Conservation (phyloP, 2,329 filamentous ascomycete genomes). For the Ceratocystis alfenasii region DNA sequence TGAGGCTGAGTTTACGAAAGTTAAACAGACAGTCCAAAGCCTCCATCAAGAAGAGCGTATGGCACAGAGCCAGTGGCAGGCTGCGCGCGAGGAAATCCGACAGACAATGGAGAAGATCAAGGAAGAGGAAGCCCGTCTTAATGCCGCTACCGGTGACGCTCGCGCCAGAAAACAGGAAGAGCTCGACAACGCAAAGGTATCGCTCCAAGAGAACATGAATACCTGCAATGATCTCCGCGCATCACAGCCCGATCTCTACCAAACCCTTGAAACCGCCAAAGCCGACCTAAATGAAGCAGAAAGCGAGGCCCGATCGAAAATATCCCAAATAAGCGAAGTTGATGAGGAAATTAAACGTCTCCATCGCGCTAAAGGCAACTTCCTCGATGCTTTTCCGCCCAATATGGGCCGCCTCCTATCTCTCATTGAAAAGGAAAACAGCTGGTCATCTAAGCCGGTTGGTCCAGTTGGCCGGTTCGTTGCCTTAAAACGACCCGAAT, state of each 20-base stretch:
- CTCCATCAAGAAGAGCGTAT: constrained; percentile 53
- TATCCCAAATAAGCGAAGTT: constrained; percentile 25
- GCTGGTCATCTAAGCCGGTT: constrained; percentile 61
- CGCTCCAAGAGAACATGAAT: constrained; percentile 7
- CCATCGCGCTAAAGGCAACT: constrained; percentile 38
- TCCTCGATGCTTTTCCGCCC: constrained; percentile 51
- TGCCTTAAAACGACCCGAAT: constrained; percentile 63
- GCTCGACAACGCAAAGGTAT: constrained; percentile 24
- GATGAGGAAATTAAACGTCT: constrained; percentile 25
- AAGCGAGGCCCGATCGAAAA: constrained; percentile 18
- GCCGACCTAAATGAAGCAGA: constrained; percentile 27
- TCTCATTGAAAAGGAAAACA: constrained; percentile 55
- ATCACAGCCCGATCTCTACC: constrained; percentile 8
- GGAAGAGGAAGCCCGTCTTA: constrained; percentile 49
- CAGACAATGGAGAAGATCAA: constrained; percentile 38
- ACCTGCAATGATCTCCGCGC: background rate
- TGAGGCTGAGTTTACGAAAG: constrained; percentile 24
- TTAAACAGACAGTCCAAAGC: constrained; percentile 38
- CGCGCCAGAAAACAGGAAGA: constrained; percentile 52
- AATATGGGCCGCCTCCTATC: constrained; percentile 52
- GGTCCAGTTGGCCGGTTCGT: constrained; percentile 75
- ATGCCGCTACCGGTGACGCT: constrained; percentile 56
- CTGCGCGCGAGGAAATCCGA: constrained; percentile 37
- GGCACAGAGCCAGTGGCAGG: constrained; percentile 37
- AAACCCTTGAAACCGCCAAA: constrained; percentile 14